Conservation (phyloP, 2,329 filamentous ascomycete genomes). For the Pezicula neosporulosa region DNA sequence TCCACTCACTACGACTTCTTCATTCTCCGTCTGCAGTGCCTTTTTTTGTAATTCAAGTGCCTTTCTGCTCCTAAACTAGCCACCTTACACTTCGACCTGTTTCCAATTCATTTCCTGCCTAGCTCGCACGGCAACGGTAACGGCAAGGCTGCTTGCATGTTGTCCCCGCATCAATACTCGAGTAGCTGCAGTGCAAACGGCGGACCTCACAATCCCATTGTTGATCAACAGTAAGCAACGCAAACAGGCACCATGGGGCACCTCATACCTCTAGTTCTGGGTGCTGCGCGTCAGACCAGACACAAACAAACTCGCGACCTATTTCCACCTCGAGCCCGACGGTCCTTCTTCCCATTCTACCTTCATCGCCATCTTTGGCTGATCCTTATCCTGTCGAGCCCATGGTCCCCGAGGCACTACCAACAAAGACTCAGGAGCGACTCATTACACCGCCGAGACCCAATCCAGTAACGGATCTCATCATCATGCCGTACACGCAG, state of each 20-base stretch:
- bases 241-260: not conserved
- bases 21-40: too few species aligned
- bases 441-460: slow-evolving; percentile 7
- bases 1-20: too few species aligned
- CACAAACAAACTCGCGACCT: not conserved
- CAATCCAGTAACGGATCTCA: slow-evolving; percentile 14
- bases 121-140: too few species aligned
- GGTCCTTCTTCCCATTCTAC: not conserved
- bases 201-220: not conserved
- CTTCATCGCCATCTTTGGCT: not conserved
- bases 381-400: not conserved
- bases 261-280: not conserved
- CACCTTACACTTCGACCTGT: not conserved
- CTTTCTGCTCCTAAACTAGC: too few species aligned
- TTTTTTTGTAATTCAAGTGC: too few species aligned
- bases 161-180: not conserved
- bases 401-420: not conserved
- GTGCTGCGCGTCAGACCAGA: not conserved
- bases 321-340: not conserved
- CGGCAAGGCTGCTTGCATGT: not conserved
- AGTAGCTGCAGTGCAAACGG: not conserved
- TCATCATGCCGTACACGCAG: slow-evolving; percentile 19
- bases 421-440: not conserved
- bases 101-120: too few species aligned
- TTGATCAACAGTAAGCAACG: not conserved